Base-by-base conservation (phyloP, 192 early-diverging fungal genomes). In the Coemansia sp. region DNA sequence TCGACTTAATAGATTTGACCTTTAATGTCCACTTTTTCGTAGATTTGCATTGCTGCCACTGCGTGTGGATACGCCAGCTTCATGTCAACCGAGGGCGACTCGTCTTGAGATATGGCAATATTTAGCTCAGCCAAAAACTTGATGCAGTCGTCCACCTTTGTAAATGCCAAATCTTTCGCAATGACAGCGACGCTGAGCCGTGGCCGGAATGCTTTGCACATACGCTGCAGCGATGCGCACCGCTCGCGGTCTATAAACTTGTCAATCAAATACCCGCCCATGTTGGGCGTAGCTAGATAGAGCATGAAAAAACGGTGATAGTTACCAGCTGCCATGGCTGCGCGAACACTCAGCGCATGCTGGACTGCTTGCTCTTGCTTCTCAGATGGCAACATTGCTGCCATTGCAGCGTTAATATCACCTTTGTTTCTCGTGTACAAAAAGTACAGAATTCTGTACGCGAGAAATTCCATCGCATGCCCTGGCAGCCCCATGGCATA, bases 371-470 rank as follows among this genome's bases (percentile, higher is more conserved):
- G 72, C 61, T 88, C 76, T 17, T 69, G 52, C 65, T 91, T 92
- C 62, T 91, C 86, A 24, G 70, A 75, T 2, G 81, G 68, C n/a
- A 89, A 87, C 60, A 99, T 84, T 17, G 84, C 83, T 15, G 83
- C 76, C 41, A 99, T 71, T 17, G 90, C 82, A n/a, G 86, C 75
- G 57, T 90, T 92, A 51, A 97, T 89, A 61, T 95, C 95, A 67
- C 88, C 86, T 58, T 87, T 88, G 73, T 96, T 97, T 43, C 84
- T 82, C 17, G 95, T 93, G 67, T 94, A 88, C 17, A 98, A 65
- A 51, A 90, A 85, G 74, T 99, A 99, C 21, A 99, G 73, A 15
- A 99, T 89, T 21, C 94, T 84, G 79, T 99, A 99, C 9, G 93
- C 94, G 57, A 87, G 85, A 80, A 97, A 98, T 74, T 98, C 97